Conservation (phyloP, 2,329 filamentous ascomycete species). For the Chaetomiaceae sp. region DNA sequence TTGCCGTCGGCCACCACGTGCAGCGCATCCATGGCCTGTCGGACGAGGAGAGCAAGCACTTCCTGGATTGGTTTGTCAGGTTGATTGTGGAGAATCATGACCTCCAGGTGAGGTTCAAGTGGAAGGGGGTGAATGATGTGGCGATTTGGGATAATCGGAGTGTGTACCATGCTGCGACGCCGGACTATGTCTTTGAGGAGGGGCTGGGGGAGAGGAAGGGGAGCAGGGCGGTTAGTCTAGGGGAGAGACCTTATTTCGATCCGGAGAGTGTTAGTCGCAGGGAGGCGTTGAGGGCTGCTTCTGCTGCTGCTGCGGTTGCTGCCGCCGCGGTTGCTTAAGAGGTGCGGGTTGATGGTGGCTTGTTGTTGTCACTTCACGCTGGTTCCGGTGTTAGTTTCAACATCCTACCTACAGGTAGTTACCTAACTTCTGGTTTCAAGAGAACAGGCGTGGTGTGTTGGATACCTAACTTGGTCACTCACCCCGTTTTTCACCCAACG, state of each 20-base stretch:
- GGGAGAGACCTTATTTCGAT: slow-evolving; percentile 52
- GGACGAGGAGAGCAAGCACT: slow-evolving; percentile 42
- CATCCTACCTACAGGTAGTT: no score
- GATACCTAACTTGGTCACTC: no score
- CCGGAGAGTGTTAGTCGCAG: slow-evolving; percentile 35
- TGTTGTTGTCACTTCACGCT: no score
- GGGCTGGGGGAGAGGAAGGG: slow-evolving; percentile 45
- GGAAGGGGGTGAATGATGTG: slow-evolving; percentile 43
- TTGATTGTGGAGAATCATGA: slow-evolving; percentile 53
- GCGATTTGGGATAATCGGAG: slow-evolving; percentile 57
- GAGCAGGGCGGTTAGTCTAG: slow-evolving; percentile 47
- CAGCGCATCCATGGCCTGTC: slow-evolving; percentile 48
- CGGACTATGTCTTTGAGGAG: slow-evolving; percentile 43
- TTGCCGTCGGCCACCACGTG: slow-evolving; percentile 49
- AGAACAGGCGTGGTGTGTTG: no score
- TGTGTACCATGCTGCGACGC: slow-evolving; percentile 52
- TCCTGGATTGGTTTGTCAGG: slow-evolving; percentile 50
- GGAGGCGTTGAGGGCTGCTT: slow-evolving; percentile 23
- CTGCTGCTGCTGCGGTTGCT: neutral
- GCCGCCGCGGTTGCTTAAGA: neutral
- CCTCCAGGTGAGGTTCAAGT: slow-evolving; percentile 46
- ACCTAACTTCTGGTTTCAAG: no score
- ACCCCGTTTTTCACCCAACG: no score
- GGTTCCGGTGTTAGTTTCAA: no score
- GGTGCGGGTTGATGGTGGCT: no score